Percentiles rank a stretch among this genome's conserved stretches.
phyloP scores from a whole-genome alignment of 805 yeast species.

The Lipomyces yamanashiensis region DNA sequence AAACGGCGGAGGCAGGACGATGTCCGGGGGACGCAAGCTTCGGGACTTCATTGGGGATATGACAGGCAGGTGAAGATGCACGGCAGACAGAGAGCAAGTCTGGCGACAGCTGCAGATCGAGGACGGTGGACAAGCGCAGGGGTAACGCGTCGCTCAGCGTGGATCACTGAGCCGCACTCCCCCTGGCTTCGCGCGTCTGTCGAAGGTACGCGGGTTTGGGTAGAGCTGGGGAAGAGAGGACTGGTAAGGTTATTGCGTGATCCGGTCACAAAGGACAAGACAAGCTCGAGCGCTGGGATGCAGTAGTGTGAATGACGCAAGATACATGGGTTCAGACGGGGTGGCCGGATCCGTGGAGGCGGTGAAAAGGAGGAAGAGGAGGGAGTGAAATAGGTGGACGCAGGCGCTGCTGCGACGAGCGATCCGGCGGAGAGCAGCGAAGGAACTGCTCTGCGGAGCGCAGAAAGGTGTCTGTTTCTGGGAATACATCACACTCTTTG shows the following conservation, averaged over 20 bases:
- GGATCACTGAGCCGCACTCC: neutral
- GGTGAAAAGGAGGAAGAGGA: too few relatives aligned
- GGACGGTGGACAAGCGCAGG: neutral
- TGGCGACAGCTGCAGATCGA: neutral
- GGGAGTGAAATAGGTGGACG: too few relatives aligned
- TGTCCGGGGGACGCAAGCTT: constrained; percentile 29
- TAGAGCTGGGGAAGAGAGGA: neutral
- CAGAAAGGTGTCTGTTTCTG: too few relatives aligned
- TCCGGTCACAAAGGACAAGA: too few relatives aligned
- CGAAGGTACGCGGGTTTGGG: neutral
- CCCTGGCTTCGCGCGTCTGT: constrained; percentile 6
- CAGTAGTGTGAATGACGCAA: too few relatives aligned
- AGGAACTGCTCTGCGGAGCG: too few relatives aligned
- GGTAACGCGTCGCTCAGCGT: neutral
- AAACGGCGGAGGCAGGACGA: constrained; percentile 27
- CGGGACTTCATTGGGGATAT: constrained; percentile 21
- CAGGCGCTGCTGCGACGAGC: too few relatives aligned
- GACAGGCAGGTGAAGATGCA: neutral
- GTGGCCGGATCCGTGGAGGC: too few relatives aligned
- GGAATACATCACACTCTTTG: too few relatives aligned
- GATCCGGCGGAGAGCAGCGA: too few relatives aligned
- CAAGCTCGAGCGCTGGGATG: too few relatives aligned
- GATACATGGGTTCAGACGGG: too few relatives aligned
- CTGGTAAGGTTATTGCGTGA: neutral
- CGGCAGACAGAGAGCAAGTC: neutral